phyloP scores from a whole-genome alignment of 169 alveolate genomes.

The Eimeria zaria region DNA sequence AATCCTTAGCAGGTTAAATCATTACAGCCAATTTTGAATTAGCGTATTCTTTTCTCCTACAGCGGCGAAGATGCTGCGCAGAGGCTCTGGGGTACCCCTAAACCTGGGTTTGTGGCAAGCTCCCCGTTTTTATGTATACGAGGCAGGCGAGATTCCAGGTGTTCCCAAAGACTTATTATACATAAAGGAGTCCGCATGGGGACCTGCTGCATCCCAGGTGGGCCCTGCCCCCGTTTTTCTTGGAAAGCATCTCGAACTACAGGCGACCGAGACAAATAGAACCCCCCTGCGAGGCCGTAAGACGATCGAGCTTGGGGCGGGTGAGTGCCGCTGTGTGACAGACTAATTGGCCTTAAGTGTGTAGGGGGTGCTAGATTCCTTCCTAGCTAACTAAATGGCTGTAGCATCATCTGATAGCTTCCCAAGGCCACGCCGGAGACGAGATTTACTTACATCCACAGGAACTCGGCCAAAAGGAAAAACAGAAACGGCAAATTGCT shows the following conservation, averaged over 20 bases:
- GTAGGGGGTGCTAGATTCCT: neutral
- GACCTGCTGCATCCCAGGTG: conserved; percentile 76
- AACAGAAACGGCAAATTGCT: neutral
- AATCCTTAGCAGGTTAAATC: neutral
- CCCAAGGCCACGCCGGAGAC: neutral
- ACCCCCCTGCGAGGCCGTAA: conserved; percentile 56
- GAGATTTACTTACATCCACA: neutral
- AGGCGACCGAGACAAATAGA: conserved; percentile 36
- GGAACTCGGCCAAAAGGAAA: neutral
- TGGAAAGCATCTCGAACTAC: conserved; percentile 73
- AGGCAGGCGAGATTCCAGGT: conserved; percentile 63
- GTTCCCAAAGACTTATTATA: conserved; percentile 48
- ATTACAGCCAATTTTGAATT: neutral
- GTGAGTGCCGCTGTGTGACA: conserved; percentile 3
- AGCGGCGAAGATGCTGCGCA: conserved; percentile 53
- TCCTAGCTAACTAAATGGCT: neutral
- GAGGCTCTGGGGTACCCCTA: conserved; percentile 54
- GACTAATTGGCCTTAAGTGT: neutral
- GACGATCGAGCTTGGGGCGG: conserved; percentile 68
- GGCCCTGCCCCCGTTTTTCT: conserved; percentile 76
- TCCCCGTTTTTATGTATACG: conserved; percentile 57
- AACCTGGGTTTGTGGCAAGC: conserved; percentile 60
- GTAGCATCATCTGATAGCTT: neutral
- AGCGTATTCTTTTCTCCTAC: neutral
- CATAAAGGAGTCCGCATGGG: conserved; percentile 70